Evolutionary conservation across 345 rosid genomes (phyloP).

Genomic region (Rhodamnia argentea): DNA sequence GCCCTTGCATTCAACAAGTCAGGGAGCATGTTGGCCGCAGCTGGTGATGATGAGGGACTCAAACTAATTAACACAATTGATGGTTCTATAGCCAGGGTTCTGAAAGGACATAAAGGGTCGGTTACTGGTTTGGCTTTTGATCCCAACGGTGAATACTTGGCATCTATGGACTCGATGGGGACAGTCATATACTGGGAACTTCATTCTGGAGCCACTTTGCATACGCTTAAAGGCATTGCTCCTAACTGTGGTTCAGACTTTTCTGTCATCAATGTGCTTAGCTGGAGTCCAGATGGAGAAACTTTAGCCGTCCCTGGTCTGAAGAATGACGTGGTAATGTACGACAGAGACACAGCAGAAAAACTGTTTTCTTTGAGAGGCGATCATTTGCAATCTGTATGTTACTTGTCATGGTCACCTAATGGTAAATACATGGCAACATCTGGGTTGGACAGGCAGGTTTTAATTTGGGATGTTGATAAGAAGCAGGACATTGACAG

Average conservation of each 20-base stretch:
- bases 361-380: conserved; percentile 73
- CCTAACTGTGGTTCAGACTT: conserved; percentile 51
- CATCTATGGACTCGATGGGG: conserved; percentile 78
- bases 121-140: conserved; percentile 81
- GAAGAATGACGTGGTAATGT: conserved; percentile 81
- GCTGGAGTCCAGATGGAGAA: conserved; percentile 98
- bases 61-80: conserved; percentile 86
- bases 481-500: conserved; percentile 82
- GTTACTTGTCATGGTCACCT: conserved; percentile 83
- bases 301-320: conserved; percentile 79
- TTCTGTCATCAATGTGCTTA: conserved; percentile 47
- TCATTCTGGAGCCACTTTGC: conserved; percentile 51
- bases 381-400: conserved; percentile 61
- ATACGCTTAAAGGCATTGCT: conserved; percentile 54
- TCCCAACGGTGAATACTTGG: conserved; percentile 69
- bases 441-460: conserved; percentile 75
- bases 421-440: conserved; percentile 94
- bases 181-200: conserved; percentile 85
- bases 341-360: conserved; percentile 90
- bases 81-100: conserved; percentile 85
- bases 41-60: conserved; percentile 97
- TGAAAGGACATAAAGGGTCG: conserved; percentile 83
- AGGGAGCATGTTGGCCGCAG: conserved; percentile 86
- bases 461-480: conserved; percentile 83
- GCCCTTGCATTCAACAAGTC: conserved; percentile 76